Conservation (phyloP, 2,329 filamentous ascomycete genomes). For the Aspergillus novofumigatus region DNA sequence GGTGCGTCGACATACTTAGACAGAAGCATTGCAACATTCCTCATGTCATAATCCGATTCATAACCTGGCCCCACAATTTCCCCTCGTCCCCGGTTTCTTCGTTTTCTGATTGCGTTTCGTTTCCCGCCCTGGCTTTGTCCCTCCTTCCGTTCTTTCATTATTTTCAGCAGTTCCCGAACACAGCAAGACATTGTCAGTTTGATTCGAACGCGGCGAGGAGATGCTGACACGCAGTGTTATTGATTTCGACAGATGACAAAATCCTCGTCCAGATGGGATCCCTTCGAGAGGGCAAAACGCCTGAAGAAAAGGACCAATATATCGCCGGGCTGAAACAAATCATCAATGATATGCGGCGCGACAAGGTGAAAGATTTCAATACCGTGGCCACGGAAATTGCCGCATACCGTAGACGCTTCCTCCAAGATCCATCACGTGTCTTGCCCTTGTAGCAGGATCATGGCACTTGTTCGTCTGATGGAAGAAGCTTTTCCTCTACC, state of each 20-base stretch:
- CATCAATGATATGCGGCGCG: constrained; percentile 47
- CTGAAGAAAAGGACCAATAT: constrained; percentile 43
- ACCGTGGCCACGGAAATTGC: constrained; percentile 47
- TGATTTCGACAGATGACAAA: constrained; percentile 47
- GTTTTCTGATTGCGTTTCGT: constrained; percentile 10
- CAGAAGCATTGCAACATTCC: constrained; percentile 18
- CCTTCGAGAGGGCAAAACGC: constrained; percentile 42
- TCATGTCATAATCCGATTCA: constrained; percentile 14
- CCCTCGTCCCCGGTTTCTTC: neutral
- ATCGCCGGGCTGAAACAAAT: constrained; percentile 44
- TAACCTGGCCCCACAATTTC: neutral
- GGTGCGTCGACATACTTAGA: constrained; percentile 60
- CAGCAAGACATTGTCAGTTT: neutral
- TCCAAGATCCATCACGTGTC: constrained; percentile 44
- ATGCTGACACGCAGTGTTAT: constrained; percentile 39
- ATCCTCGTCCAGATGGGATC: constrained; percentile 49
- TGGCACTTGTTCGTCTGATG: neutral
- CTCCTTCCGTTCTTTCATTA: constrained; percentile 6
- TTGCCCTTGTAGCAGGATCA: constrained; percentile 39
- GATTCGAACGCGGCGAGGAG: constrained; percentile 18
- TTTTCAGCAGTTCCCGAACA: neutral
- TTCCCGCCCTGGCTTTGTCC: neutral
- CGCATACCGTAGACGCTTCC: constrained; percentile 48
- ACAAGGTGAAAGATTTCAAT: constrained; percentile 48
- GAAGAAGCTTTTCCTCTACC: constrained; percentile 3